phyloP scores from a whole-genome alignment of 345 rosid genomes.

The Rhizophora mangle region DNA sequence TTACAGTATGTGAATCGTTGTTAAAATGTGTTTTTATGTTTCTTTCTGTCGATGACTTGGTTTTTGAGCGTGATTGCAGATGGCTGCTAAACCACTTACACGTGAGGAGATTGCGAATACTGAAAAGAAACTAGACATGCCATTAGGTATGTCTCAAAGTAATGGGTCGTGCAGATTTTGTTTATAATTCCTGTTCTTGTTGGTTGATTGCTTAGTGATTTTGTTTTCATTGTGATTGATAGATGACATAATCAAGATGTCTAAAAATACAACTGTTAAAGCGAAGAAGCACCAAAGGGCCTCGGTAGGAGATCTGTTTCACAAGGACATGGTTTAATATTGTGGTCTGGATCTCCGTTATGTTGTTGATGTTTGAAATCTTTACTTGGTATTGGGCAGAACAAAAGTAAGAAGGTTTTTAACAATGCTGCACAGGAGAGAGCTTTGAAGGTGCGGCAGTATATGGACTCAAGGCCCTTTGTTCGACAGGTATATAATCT shows the following conservation, averaged over 20 bases:
- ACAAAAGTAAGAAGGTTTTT: conserved; percentile 46
- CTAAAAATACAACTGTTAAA: conserved; percentile 47
- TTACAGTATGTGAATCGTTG: too few species aligned
- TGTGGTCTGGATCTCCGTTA: background rate
- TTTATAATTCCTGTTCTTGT: background rate
- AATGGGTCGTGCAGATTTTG: background rate
- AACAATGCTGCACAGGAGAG: conserved; percentile 41
- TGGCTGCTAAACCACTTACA: conserved; percentile 64
- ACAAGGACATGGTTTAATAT: background rate
- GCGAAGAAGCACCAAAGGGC: conserved; percentile 50
- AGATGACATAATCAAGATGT: conserved; percentile 88
- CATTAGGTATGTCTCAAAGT: conserved; percentile 48
- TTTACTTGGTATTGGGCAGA: conserved; percentile 32
- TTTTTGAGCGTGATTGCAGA: conserved; percentile 27
- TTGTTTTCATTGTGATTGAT: background rate
- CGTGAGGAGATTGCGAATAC: conserved; percentile 76
- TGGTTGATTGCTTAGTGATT: conserved; percentile 5
- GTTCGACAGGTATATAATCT: conserved; percentile 63
- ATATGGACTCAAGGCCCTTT: conserved; percentile 60
- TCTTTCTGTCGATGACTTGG: too few species aligned
- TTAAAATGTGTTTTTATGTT: too few species aligned
- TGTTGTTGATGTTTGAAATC: conserved; percentile 2
- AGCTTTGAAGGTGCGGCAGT: conserved; percentile 46
- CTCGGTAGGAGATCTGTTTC: conserved; percentile 37
- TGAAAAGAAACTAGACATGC: conserved; percentile 87